phyloP scores from a whole-genome alignment of 75 land plant species.

The Pseudotsuga menziesii region DNA sequence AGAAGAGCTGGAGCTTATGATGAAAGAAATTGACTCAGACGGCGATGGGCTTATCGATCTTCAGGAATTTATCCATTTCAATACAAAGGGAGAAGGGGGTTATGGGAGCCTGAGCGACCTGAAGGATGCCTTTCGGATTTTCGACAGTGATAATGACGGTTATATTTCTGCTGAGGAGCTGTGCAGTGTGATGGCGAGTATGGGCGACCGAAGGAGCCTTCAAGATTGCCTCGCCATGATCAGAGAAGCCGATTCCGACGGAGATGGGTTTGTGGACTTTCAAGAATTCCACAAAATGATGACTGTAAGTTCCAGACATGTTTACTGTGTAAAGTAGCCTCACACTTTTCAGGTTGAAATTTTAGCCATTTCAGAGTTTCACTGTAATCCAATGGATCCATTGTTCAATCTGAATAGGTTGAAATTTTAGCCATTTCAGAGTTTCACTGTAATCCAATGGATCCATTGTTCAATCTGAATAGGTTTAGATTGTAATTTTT shows the following conservation, averaged over 20 bases:
- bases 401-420: no score
- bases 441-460: no score
- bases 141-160: slow-evolving; percentile 32
- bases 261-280: slow-evolving; percentile 37
- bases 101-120: background rate
- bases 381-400: no score
- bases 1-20: slow-evolving; percentile 26
- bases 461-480: no score
- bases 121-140: background rate
- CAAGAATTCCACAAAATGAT: slow-evolving; percentile 35
- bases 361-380: no score
- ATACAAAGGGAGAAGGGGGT: slow-evolving; percentile 7
- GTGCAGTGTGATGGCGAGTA: slow-evolving; percentile 20
- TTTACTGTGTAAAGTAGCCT: no score
- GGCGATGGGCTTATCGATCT: slow-evolving; percentile 41
- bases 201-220: slow-evolving; percentile 22
- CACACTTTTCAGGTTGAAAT: no score
- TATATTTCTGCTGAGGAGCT: slow-evolving; percentile 42
- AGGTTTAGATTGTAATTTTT: no score
- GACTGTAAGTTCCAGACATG: background rate
- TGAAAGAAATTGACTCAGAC: slow-evolving; percentile 30
- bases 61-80: slow-evolving; percentile 25
- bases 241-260: slow-evolving; percentile 21
- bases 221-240: slow-evolving; percentile 37
- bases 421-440: no score